These are phyloP conservation scores for Penicillium ochrochloron DNA, from an alignment of 495 filamentous ascomycete species.

Conservation along the genomic window DNA sequence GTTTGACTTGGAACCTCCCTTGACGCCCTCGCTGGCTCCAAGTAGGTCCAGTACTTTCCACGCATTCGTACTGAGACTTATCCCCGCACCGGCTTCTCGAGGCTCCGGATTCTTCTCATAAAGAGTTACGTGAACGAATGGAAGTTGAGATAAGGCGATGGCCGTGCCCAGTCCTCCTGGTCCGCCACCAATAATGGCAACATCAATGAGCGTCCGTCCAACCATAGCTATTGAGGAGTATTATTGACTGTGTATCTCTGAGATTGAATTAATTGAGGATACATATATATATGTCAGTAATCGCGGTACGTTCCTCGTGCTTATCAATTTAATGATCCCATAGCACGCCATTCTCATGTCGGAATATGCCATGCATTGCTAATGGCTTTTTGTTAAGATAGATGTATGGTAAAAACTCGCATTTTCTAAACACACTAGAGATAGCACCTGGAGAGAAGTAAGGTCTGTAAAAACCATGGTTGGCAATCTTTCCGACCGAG, in stretches of 20 bases:
- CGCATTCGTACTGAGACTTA: conserved; percentile 41
- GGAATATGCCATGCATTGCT: neutral
- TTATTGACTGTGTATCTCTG: neutral
- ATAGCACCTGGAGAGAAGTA: neutral
- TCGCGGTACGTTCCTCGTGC: neutral
- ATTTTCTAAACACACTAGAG: neutral
- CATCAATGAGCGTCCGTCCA: conserved; percentile 16
- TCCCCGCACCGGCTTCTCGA: conserved; percentile 54
- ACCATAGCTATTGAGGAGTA: conserved; percentile 15
- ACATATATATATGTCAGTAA: neutral
- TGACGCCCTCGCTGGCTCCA: conserved; percentile 46
- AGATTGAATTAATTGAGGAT: too few species aligned
- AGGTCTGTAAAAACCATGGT: too few species aligned
- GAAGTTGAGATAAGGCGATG: conserved; percentile 51
- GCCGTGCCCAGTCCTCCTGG: conserved; percentile 54
- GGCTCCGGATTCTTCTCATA: conserved; percentile 55
- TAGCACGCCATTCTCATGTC: conserved; percentile 2
- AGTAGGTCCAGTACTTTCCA: conserved; percentile 54
- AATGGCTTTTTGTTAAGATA: neutral
- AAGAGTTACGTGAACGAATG: conserved; percentile 47
- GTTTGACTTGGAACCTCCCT: conserved; percentile 29
- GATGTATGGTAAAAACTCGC: neutral
- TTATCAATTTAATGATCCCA: neutral
- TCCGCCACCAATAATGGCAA: conserved; percentile 52
- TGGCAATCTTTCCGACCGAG: too few species aligned